Base-by-base conservation (phyloP, 2,329 filamentous ascomycete species). In the Neofusicoccum umdonicola region DNA sequence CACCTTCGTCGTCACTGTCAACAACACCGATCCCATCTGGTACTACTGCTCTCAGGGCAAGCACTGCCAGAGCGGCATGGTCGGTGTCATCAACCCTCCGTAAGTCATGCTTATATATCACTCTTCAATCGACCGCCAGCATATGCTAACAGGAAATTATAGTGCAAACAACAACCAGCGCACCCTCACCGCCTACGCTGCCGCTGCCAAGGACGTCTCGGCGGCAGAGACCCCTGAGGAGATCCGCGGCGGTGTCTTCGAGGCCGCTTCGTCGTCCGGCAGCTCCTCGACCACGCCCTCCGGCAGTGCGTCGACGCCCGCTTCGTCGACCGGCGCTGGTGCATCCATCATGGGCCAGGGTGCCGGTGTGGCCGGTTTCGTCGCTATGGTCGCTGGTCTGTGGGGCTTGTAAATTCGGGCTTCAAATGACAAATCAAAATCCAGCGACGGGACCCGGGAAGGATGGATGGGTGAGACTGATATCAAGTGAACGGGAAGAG, bases 21-120 rank as follows among this genome's bases (percentile, higher is more conserved):
- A 78, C 52, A 73, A 71, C 44, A 75, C 74, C 13, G 67, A 70
- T 13, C 77, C 77, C n/a, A 69, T 77, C 66, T 77, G 75, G 73
- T 76, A 76, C 70, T 79, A 79, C 72, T 79, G 77, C 71, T 71
- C 73, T n/a, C 75, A 76, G 62, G 74, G 68, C 57, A 63, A 68
- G 68, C 77, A 79, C 66, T 79, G 77, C 71, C 73, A 77, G 65
- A 63, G 42, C 44, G 76, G 76, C 58, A 78, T 78, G 77, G 77
- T 77, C 35, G 76, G 74, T 68, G 76, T 75, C 4, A 76, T 78
- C 71, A 78, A 78, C 70, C 69, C 71, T 62, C 70, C 73, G 74
- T 77, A 71, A 71, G 74, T 71, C 3, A 50, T 19, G 13, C 15
- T 27, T 35, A 17, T 15, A 15, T 12, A 5, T 11, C 48, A 2